Base-by-base conservation (phyloP, 192 early-diverging fungal species). In the Umbelopsis sp. region DNA sequence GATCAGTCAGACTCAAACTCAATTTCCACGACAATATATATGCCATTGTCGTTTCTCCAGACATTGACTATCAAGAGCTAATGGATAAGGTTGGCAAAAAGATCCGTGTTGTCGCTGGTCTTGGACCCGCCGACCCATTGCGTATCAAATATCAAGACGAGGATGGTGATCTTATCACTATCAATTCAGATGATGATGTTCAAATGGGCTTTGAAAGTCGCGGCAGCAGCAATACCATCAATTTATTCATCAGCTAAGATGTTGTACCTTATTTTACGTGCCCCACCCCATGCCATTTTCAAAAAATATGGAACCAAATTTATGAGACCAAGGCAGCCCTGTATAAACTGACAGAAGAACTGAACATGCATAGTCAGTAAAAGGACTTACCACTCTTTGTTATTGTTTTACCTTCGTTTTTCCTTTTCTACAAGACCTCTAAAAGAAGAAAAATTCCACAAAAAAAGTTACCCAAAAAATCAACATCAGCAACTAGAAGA, bases 61-160 rank as follows among this genome's bases (percentile, higher is more conserved):
- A 91, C 30, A 89, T 92, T 65, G 79, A 87, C 37, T 94, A 91
- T 72, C 72, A 84, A 52, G 95, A 96, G 53, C 77, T 99, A 64
- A 83, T 89, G 33, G 86, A 89, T 45, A 84, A 89, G 20, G 92
- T 99, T 12, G 96, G 97, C 76, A 85, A 93, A 45, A 99, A 99
- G 74, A 92, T 98, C 71, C 85, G 91, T 64, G 80, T 96, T 15
- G 92, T 93, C 58, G 89, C 85, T 41, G 88, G 86, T 30, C 84
- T 82, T 37, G 84, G 84, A 33, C 84, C 84, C 46, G 79, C 80
- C 73, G 61, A 84, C 76, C 58, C 83, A 77, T 53, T 91, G 74
- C 85, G 88, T 50, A 89, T 99, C 67, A 87, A 88, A 72, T 98
- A 98, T 74, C 88, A 90, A 74, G 96, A 99, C 73, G 95, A 98